Conservation (phyloP, 2,329 filamentous ascomycete genomes). For the Rhynchosporium agropyri region DNA sequence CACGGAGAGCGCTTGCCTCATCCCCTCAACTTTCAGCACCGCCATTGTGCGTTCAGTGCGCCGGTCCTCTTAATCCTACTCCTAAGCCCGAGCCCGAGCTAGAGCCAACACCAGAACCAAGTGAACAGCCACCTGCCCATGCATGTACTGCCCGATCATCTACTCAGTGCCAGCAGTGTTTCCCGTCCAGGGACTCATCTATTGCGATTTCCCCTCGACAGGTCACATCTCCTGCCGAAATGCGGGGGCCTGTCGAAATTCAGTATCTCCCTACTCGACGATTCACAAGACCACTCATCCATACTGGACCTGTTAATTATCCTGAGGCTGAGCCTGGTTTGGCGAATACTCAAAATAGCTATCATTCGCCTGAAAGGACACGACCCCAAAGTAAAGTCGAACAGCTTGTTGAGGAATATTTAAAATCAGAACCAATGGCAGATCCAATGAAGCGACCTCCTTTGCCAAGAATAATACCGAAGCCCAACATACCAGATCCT, state of each 20-base stretch:
- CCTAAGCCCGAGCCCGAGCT: background rate
- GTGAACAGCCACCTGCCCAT: slow-evolving; percentile 7
- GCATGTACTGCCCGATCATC: slow-evolving; percentile 25
- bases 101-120: background rate
- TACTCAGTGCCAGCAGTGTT: slow-evolving; percentile 26
- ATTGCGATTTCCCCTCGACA: slow-evolving; percentile 14
- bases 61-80: slow-evolving; percentile 2
- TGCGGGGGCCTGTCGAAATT: slow-evolving; percentile 9
- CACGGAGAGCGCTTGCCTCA: background rate
- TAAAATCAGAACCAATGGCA: slow-evolving; percentile 19
- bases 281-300: slow-evolving; percentile 19
- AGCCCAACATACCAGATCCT: background rate
- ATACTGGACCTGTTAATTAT: slow-evolving; percentile 1
- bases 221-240: slow-evolving; percentile 6
- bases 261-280: slow-evolving; percentile 8
- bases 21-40: background rate
- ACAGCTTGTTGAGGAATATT: slow-evolving; percentile 21
- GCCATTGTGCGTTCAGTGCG: slow-evolving; percentile 12
- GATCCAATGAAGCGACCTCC: slow-evolving; percentile 30
- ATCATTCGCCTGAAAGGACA: slow-evolving; percentile 10
- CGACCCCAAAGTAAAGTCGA: slow-evolving; percentile 10
- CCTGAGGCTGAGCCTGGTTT: slow-evolving; percentile 9
- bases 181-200: slow-evolving; percentile 13
- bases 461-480: slow-evolving; percentile 7
- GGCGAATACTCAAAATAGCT: background rate